These are phyloP conservation scores for Panaeolus papilionaceus DNA, from an alignment of 768 basidiomycete species.

Conservation along the genomic window DNA sequence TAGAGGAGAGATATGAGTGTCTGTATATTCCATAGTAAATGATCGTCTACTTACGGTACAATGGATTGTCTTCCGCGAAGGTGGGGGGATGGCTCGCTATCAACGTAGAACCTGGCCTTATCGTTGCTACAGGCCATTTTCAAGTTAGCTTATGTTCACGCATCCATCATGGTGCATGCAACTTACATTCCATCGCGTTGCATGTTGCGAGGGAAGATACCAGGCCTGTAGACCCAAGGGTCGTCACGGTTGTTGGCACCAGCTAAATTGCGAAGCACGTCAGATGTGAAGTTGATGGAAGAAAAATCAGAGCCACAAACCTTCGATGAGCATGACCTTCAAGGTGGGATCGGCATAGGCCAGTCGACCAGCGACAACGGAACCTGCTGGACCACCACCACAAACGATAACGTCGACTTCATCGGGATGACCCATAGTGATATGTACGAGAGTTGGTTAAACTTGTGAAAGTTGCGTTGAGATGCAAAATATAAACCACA, in stretches of 20 bases:
- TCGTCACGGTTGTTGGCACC: conserved; percentile 77
- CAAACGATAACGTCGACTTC: conserved; percentile 77
- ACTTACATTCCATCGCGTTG: conserved; percentile 69
- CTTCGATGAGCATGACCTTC: conserved; percentile 81
- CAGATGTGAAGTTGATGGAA: background rate
- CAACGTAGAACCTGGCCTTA: conserved; percentile 75
- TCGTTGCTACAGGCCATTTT: conserved; percentile 54
- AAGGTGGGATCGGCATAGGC: conserved; percentile 75
- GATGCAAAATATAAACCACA: conserved; percentile 17
- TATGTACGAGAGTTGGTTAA: conserved; percentile 11
- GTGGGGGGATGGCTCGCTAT: conserved; percentile 61
- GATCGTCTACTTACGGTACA: conserved; percentile 57
- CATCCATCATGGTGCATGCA: conserved; percentile 4
- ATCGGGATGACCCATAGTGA: conserved; percentile 59
- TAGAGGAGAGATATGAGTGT: conserved; percentile 26
- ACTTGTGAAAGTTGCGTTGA: conserved; percentile 12
- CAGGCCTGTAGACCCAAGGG: conserved; percentile 77
- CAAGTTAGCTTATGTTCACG: background rate
- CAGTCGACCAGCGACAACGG: conserved; percentile 69
- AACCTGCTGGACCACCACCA: conserved; percentile 73
- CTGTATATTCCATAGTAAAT: background rate
- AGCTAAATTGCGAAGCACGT: conserved; percentile 38
- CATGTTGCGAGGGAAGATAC: conserved; percentile 77
- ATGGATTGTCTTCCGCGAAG: conserved; percentile 70
- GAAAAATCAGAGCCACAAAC: conserved; percentile 33